Evolutionary conservation across 345 rosid species (phyloP), one percentile per base, ranked within the genome.

Genomic region (Gossypium raimondii): DNA sequence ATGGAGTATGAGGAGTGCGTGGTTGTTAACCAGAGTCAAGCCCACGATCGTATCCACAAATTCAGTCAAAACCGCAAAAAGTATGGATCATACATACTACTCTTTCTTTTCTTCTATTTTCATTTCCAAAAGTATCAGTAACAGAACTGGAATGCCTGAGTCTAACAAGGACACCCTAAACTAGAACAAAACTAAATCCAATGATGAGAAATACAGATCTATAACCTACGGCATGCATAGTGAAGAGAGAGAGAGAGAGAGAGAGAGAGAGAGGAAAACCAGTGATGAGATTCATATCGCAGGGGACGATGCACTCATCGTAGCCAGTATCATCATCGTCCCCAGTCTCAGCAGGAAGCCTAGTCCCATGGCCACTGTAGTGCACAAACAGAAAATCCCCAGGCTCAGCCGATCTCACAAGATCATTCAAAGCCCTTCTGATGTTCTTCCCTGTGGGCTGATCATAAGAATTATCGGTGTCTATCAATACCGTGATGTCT

Each of bases 361-460:
- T 89, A n/a, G 98, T 94, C 45, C 98, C 98, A 14, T 94, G 98
- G 34, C 98, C 98, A 72, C 98, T 94, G 81, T 91, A 94, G 77
- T 94, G 98, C 9, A 92, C 92, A 43, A 91, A 87, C 17, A 92
- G 85, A 45, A 84, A 70, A 70, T 94, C 98, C 1, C 90, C 92
- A 0, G 87, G 78, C 74, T 78, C 70, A 2, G 97, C 95, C 3
- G 97, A 87, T 22, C 81, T 72, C 29, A 89, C 76, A n/a, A 94
- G 92, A 56, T 85, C 61, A 53, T 29, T 43, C 57, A 94, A 75
- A 17, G 93, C 92, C 24, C 22, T 61, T 55, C 96, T 83, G 41
- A 94, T 85, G 76, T 92, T 94, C 72, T 83, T 89, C 57, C 98
- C 98, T 2, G 97, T 94, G 5, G 98, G 98, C 79, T 86, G 85